Percentiles rank a stretch among this genome's conserved stretches.
Conservation (phyloP, 169 alveolate species). For the Eimeria zaria region DNA sequence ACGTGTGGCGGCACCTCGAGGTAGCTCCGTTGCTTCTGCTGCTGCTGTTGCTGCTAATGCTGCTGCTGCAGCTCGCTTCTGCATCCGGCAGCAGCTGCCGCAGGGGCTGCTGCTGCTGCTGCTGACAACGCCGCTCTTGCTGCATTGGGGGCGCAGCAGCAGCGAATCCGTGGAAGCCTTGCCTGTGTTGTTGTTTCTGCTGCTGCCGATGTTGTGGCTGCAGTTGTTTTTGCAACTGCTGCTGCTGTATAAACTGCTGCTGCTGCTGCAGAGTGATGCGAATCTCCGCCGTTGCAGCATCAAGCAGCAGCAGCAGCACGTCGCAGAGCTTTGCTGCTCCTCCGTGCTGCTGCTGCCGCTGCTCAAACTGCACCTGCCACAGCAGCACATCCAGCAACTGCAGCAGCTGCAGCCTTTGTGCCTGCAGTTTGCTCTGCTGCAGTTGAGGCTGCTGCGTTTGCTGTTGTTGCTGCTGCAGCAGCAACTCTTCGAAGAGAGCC, state of each 20-base stretch:
- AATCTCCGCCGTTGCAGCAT: slow-evolving; percentile 10
- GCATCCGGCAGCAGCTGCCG: slow-evolving; percentile 57
- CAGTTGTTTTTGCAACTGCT: not conserved
- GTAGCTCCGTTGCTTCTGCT: slow-evolving; percentile 17
- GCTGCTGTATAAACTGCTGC: slow-evolving; percentile 3
- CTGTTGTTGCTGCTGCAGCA: not conserved
- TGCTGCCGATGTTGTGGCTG: not conserved
- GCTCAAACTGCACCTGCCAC: not conserved
- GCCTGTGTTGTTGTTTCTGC: not conserved
- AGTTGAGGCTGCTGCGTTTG: too few relatives aligned
- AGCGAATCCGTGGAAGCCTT: not conserved
- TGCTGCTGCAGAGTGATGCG: slow-evolving; percentile 13
- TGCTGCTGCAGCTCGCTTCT: slow-evolving; percentile 4
- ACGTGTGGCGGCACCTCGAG: slow-evolving; percentile 9
- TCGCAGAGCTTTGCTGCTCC: slow-evolving; percentile 6
- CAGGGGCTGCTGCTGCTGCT: slow-evolving; percentile 12
- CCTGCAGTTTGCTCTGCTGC: not conserved
- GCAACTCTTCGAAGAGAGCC: not conserved
- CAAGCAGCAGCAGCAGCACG: slow-evolving; percentile 55
- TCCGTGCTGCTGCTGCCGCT: slow-evolving; percentile 52
- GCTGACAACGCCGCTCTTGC: not conserved
- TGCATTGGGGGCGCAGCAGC: not conserved
- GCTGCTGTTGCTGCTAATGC: slow-evolving; percentile 1
- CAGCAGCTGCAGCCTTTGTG: slow-evolving; percentile 32
- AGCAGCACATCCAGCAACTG: slow-evolving; percentile 32